Base-by-base conservation (phyloP, 192 early-diverging fungal species). In the Dimargaris verticillata region DNA sequence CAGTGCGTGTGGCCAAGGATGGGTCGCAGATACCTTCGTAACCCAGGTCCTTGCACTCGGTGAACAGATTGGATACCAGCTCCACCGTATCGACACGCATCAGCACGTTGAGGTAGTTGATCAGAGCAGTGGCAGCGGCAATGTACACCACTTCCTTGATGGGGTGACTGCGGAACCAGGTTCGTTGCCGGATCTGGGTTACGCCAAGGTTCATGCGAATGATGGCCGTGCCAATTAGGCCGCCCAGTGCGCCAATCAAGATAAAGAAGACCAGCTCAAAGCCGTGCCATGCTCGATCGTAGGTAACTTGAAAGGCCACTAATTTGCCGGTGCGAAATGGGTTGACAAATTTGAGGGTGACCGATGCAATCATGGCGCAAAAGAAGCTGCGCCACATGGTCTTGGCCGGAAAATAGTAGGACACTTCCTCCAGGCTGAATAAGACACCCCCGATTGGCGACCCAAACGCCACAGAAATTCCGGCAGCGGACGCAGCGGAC, bases 381-480 rank as follows among this genome's bases (percentile, higher is more conserved):
- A 97, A 96, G 69, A 87, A 88, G 53, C 87, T 89, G 53, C 91
- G 82, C 73, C 91, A 84, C 88, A 99, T 91, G 5, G 93, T 95
- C 62, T 92, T 91, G 18, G 88, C 79, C 18, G 95, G 91, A 64
- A 97, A 89, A 63, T 80, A 80, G 59, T 77, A 75, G 25, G 78
- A 78, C n/a, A 78, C 72, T 62, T 74, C 68, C 66, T 77, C 75
- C 41, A 77, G 63, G 33, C 72, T 74, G 43, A 87, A 86, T 10
- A 88, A 65, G 25, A 90, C 86, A 20, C 85, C 86, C 0, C 83
- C 95, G 60, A 97, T 93, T 0, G 95, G 94, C 26, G 93, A 87
- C 0, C 96, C 96, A 77, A 99, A 97, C 6, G 94, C 95, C 5
- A 94, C 92, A 0, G 91, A 89, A 10, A 97, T 88, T n/a, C 95